Percentiles rank a stretch among this genome's conserved stretches.
Evolutionary conservation across 495 filamentous ascomycete genomes (phyloP).

Genomic region (Neohortaea acidophila): DNA sequence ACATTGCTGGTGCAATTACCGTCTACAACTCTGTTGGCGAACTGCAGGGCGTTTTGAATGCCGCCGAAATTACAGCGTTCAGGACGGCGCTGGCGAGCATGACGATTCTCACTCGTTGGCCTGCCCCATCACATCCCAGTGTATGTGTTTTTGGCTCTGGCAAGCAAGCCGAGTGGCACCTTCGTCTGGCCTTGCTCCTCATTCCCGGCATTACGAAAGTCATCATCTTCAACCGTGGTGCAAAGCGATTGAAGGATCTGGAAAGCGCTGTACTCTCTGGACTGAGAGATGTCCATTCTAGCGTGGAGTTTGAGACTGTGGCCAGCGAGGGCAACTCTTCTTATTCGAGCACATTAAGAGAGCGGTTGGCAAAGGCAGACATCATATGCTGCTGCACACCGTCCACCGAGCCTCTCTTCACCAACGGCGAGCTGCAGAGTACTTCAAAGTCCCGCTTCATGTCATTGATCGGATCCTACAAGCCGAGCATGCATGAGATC

Average conservation of each 20-base stretch:
- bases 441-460: conserved; percentile 63
- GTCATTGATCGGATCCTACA: conserved; percentile 70
- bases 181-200: conserved; percentile 63
- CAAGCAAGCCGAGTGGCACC: conserved; percentile 84
- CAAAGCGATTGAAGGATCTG: conserved; percentile 45
- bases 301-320: conserved; percentile 54
- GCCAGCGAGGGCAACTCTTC: conserved; percentile 38
- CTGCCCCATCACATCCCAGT: too few relatives aligned
- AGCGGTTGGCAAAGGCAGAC: conserved; percentile 44
- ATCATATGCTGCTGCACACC: conserved; percentile 75
- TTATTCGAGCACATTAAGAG: too few relatives aligned
- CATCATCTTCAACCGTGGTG: conserved; percentile 59
- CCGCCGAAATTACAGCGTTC: conserved; percentile 78
- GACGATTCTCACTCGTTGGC: conserved; percentile 56
- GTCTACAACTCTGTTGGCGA: background rate
- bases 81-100: conserved; percentile 74
- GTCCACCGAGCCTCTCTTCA: conserved; percentile 44
- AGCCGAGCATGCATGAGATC: conserved; percentile 71
- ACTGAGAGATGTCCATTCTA: conserved; percentile 33
- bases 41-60: conserved; percentile 55
- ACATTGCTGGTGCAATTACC: background rate
- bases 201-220: conserved; percentile 57
- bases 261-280: conserved; percentile 37
- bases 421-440: conserved; percentile 43
- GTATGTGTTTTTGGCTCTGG: conserved; percentile 73